Percentiles rank a stretch among this genome's conserved stretches.
Evolutionary conservation across 2,329 filamentous ascomycete species (phyloP).

Genomic region (Sphaerulina musiva): DNA sequence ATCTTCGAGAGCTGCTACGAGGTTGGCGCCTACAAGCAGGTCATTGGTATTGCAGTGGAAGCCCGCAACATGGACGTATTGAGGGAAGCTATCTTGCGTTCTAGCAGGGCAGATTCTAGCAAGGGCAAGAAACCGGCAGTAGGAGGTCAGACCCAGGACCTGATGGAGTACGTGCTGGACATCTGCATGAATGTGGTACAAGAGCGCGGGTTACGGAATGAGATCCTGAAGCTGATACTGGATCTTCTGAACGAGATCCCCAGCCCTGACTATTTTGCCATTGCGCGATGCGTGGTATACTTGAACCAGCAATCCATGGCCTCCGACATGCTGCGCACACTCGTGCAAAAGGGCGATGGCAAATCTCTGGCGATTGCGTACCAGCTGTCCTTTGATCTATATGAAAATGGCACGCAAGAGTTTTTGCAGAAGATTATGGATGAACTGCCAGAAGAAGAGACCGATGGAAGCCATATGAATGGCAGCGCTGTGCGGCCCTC

Average conservation of each 20-base stretch:
- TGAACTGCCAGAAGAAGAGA: slow-evolving; percentile 57
- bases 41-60: slow-evolving; percentile 93
- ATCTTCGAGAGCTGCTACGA: slow-evolving; percentile 86
- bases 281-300: slow-evolving; percentile 95
- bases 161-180: slow-evolving; percentile 92
- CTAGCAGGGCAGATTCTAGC: slow-evolving; percentile 74
- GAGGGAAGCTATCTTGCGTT: slow-evolving; percentile 76
- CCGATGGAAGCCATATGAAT: slow-evolving; percentile 42
- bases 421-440: slow-evolving; percentile 86
- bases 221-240: slow-evolving; percentile 86
- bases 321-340: slow-evolving; percentile 71
- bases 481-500: slow-evolving; percentile 34
- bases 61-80: slow-evolving; percentile 86
- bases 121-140: slow-evolving; percentile 52
- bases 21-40: slow-evolving; percentile 84
- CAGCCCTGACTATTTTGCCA: slow-evolving; percentile 92
- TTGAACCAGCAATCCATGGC: slow-evolving; percentile 88
- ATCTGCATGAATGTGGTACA: slow-evolving; percentile 98
- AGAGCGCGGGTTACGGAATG: slow-evolving; percentile 74
- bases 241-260: slow-evolving; percentile 90
- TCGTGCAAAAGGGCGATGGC: slow-evolving; percentile 72
- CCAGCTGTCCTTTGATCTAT: slow-evolving; percentile 95
- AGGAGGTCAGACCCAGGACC: slow-evolving; percentile 67
- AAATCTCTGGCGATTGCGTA: slow-evolving; percentile 81
- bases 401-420: slow-evolving; percentile 97